Evolutionary conservation across 306 rosid species (phyloP), one percentile per base, ranked within the genome.

Genomic region (Cucurbita argyrosperma): DNA sequence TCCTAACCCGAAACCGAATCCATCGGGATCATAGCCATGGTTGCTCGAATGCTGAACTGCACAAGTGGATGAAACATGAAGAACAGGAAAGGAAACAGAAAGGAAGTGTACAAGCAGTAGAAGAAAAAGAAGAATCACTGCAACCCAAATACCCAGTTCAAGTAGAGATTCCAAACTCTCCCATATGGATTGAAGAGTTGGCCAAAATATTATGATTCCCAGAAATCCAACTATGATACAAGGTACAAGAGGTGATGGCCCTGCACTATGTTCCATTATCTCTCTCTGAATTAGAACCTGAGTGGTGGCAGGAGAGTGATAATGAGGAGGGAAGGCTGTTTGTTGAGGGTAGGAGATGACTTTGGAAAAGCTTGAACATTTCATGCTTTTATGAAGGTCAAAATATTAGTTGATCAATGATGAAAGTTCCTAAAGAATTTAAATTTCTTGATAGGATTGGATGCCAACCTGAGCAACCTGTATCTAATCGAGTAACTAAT

Each of bases 171-270:
- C 68, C 45, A 76, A 4, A 76, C 52, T 72, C 40, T 86, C 96
- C 72, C 74, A 53, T 8, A 87, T 38, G 45, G 82, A 79, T 21
- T 70, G 12, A 1, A 86, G 10, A 62, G 70, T 77, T 10, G 96
- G 80, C 71, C 92, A 78, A 57, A 62, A 82, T 39, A 93, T 30
- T 62, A 89, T 10, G 74, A 87, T 23, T 51, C 86, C 93, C 51
- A 90, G 77, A 9, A 77, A 80, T 37, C 84, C 68, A 30, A 90
- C 90, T 65, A 86, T 13, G 60, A 93, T 43, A 64, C 73, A 79
- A 26, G 96, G 96, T 3, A 88, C n/a, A 26, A 90, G 7, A 42
- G 96, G 96, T 50, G 96, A 93, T 71, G 97, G 97, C 13, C 90
- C 96, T 45, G 67, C 81, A 38, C 7, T 16, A 26, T 79, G 65